A percentile compares a stretch with the other conserved stretches of the same genome.
These are phyloP conservation scores for Apiospora rasikravindrae DNA, from an alignment of 2,329 filamentous ascomycete species.

Conservation along the genomic window DNA sequence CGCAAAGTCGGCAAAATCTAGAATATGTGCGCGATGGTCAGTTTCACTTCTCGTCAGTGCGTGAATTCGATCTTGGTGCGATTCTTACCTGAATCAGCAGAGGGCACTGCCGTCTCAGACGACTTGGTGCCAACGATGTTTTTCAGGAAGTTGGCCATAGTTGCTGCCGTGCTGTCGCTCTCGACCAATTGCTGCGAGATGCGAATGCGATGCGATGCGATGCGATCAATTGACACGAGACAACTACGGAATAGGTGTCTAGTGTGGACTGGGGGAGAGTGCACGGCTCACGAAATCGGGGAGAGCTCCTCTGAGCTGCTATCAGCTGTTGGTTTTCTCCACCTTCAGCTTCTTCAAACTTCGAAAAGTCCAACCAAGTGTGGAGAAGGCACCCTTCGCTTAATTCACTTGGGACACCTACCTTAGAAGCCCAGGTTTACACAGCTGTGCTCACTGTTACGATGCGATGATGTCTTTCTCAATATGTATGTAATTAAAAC, in stretches of 20 bases:
- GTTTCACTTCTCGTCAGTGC: conserved; percentile 18
- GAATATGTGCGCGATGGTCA: conserved; percentile 26
- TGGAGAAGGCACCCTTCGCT: conserved; percentile 11
- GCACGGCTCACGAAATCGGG: conserved; percentile 14
- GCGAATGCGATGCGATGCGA: conserved; percentile 24
- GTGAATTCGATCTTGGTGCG: not conserved
- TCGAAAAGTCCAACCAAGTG: not conserved
- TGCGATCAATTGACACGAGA: conserved; percentile 24
- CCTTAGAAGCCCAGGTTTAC: not conserved
- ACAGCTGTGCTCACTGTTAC: not conserved
- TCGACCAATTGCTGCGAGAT: conserved; percentile 11
- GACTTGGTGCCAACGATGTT: conserved; percentile 73
- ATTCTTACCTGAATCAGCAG: conserved; percentile 69
- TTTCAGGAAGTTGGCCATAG: conserved; percentile 67
- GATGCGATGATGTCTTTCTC: not conserved
- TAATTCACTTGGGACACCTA: not conserved
- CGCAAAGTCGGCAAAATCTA: conserved; percentile 95
- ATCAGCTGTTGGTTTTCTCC: not conserved
- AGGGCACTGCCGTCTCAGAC: conserved; percentile 53
- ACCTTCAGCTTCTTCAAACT: conserved; percentile 10
- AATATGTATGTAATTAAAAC: not conserved
- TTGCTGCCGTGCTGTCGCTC: conserved; percentile 30
- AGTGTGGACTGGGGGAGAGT: conserved; percentile 5
- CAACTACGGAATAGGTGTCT: conserved; percentile 17
- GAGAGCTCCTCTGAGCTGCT: conserved; percentile 10